Base-by-base conservation (phyloP, 1,284 basidiomycete genomes). In the Melampsora americana region DNA sequence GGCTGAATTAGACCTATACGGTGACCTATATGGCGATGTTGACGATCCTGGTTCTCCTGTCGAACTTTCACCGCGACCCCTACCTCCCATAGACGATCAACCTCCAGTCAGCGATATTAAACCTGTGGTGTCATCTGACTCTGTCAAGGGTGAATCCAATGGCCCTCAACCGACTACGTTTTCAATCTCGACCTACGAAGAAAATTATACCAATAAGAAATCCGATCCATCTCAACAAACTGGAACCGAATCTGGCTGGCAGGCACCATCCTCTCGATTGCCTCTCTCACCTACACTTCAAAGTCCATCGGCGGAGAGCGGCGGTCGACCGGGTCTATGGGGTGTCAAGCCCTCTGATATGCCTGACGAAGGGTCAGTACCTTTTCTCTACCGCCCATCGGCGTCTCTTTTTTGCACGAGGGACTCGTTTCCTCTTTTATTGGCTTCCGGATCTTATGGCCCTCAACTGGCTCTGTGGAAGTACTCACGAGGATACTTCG, bases 271-370 rank as follows among this genome's bases (percentile, higher is more conserved):
- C 20, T 46, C 69, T 44, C 62, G 62, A 56, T n/a, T 56, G 14
- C 20, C 70, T 61, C 28, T 20, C 70, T 59, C n/a, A 30, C 44
- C 20, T 28, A 20, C 70, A 56, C 62, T n/a, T 23, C 26, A n/a
- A 56, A 56, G 53, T 18, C 28, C 70, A 14, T 62, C 61, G 20
- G 26, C 26, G 18, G 65, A 35, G 32, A 53, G 30, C n/a, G 61
- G 60, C 16, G 70, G 70, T 35, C 64, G 65, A 26, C 28, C 66
- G 14, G 39, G 50, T 35, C 5, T 74, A 9, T 74, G 72, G 72
- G 72, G 72, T 11, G 72, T 74, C 56, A 74, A 74, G 42, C 72
- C 72, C 53, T 74, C 72, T n/a, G 72, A 74, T 30, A 74, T 74
- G 72, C 72, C 72, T 59, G 72, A 74, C 56, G 72, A 74, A 74